Base-by-base conservation (phyloP, 768 basidiomycete species). In the Obba rivulosa region DNA sequence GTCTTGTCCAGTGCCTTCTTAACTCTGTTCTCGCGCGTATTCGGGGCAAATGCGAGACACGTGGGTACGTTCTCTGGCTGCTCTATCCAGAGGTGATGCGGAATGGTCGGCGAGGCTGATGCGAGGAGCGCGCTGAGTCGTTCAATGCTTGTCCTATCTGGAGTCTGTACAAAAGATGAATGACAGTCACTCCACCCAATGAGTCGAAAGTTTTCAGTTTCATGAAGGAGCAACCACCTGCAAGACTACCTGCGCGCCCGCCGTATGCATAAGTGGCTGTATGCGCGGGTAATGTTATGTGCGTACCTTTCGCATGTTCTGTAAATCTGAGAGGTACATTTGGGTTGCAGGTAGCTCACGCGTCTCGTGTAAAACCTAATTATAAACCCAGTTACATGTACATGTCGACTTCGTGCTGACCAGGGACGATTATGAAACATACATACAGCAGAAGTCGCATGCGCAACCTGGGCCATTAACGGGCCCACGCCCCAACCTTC, bases 401-500 rank as follows among this genome's bases (percentile, higher is more conserved):
- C n/a, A n/a, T n/a, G n/a, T n/a, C n/a, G n/a, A n/a, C n/a, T n/a
- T n/a, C n/a, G n/a, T n/a, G n/a, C n/a, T n/a, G n/a, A n/a, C n/a
- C n/a, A n/a, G n/a, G n/a, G n/a, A n/a, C n/a, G n/a, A n/a, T n/a
- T n/a, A n/a, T n/a, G n/a, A n/a, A n/a, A 31, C 28, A 21, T 41
- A 41, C 63, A 40, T 53, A 74, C 73, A 21, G 73, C 73, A 0
- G 69, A 62, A 21, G 73, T 71, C 4, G 69, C 70, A 50, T 73
- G 73, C 3, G 72, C 70, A 2, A 63, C 67, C 51, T 74, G 73
- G 5, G 70, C 67, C 72, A 74, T 71, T 34, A 74, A 62, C 13
- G 72, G 70, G 10, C 73, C 73, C 3, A 69, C 59, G 1, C 72
- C 73, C 69, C 73, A 74, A 5, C 66, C 69, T 45, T 69, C 71